A percentile compares a stretch with the other conserved stretches of the same genome.
Evolutionary conservation across 1,139 yeast genomes (phyloP).

Genomic region (Zygotorulaspora mrakii): DNA sequence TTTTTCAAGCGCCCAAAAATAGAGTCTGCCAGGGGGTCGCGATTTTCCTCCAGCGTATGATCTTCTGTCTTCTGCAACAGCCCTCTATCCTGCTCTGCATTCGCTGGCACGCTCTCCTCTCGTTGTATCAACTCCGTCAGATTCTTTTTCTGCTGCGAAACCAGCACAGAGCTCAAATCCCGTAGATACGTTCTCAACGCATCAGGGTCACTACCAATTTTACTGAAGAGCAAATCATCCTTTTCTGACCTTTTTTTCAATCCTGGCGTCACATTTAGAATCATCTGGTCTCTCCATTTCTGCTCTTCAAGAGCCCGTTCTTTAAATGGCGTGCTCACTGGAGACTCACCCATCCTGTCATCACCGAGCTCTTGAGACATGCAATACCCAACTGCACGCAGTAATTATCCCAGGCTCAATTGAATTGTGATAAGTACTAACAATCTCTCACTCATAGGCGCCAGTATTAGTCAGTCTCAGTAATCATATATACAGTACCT

Average conservation of each 20-base stretch:
- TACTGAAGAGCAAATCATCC: constrained; percentile 7
- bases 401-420: too few species aligned
- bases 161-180: constrained; percentile 28
- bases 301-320: constrained; percentile 26
- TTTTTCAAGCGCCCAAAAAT: constrained; percentile 11
- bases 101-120: background rate
- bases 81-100: background rate
- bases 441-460: too few species aligned
- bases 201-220: constrained; percentile 17
- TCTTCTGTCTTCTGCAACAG: constrained; percentile 3
- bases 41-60: background rate
- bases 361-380: too few species aligned
- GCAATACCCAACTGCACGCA: too few species aligned
- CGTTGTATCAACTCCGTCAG: constrained; percentile 4
- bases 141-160: constrained; percentile 19
- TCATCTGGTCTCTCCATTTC: constrained; percentile 20
- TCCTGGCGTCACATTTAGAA: constrained; percentile 27
- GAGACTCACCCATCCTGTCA: too few species aligned
- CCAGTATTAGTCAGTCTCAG: too few species aligned
- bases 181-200: constrained; percentile 22
- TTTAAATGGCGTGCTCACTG: constrained; percentile 23
- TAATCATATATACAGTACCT: too few species aligned
- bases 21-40: constrained; percentile 7
- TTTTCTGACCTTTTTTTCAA: constrained; percentile 14
- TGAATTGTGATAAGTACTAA: too few species aligned